Conservation (phyloP, 768 basidiomycete species). For the Mycena vulgaris region DNA sequence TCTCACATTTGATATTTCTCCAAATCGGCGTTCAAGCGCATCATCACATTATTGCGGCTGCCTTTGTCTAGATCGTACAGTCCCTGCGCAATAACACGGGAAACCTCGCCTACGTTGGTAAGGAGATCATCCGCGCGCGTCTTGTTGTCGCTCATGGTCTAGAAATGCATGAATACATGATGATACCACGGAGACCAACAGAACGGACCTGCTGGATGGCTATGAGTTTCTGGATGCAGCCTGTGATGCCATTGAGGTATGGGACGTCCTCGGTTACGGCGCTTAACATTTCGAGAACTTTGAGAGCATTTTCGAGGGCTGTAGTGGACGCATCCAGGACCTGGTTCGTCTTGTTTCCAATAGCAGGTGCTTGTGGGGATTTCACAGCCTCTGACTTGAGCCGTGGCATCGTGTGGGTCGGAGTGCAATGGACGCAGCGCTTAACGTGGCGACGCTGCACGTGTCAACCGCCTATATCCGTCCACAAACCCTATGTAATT, state of each 20-base stretch:
- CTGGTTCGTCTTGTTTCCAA: neutral
- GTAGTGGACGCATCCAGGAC: neutral
- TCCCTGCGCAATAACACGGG: neutral
- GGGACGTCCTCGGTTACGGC: neutral
- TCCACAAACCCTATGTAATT: too few relatives aligned
- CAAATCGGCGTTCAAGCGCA: neutral
- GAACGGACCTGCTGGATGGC: neutral
- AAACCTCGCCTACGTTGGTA: too few relatives aligned
- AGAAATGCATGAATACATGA: neutral
- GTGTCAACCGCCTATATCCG: too few relatives aligned
- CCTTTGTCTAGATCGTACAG: too few relatives aligned
- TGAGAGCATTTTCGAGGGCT: neutral
- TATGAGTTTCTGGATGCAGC: neutral
- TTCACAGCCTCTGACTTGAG: too few relatives aligned
- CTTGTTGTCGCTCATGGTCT: conserved; percentile 1
- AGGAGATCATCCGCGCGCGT: neutral
- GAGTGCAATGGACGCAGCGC: too few relatives aligned
- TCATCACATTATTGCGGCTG: neutral
- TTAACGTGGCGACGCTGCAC: too few relatives aligned
- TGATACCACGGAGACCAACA: neutral
- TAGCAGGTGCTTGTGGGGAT: too few relatives aligned
- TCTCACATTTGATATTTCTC: conserved; percentile 9
- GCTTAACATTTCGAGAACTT: neutral
- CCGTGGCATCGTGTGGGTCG: too few relatives aligned
- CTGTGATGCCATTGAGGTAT: neutral